Conservation (phyloP, 1,284 basidiomycete genomes). For the Hymenochaete sp. region DNA sequence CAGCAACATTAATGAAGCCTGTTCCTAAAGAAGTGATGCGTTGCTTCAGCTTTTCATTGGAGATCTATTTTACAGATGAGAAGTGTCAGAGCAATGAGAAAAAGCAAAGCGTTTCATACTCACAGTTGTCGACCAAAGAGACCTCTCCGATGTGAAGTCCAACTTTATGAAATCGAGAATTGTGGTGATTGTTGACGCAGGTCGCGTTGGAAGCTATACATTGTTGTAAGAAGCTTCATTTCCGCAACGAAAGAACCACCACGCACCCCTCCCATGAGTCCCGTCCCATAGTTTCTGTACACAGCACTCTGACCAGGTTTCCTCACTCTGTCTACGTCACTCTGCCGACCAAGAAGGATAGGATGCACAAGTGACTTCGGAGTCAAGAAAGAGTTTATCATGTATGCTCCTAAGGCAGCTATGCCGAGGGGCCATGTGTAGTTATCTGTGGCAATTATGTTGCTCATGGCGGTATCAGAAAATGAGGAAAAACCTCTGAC, state of each 20-base stretch:
- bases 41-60: slow-evolving; percentile 55
- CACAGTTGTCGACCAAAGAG: slow-evolving; percentile 71
- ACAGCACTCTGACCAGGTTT: slow-evolving; percentile 68
- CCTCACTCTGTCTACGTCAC: slow-evolving; percentile 70
- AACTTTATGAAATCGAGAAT: slow-evolving; percentile 56
- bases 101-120: slow-evolving; percentile 5
- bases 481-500: background rate
- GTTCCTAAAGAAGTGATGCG: slow-evolving; percentile 59
- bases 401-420: slow-evolving; percentile 62
- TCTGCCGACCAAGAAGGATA: slow-evolving; percentile 72
- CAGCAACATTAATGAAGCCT: slow-evolving; percentile 51
- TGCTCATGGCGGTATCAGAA: slow-evolving; percentile 22
- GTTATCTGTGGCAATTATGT: slow-evolving; percentile 65
- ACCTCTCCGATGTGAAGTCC: slow-evolving; percentile 57
- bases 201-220: slow-evolving; percentile 58
- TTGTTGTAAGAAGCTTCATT: slow-evolving; percentile 4
- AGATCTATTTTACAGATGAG: slow-evolving; percentile 39
- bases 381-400: slow-evolving; percentile 66
- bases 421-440: slow-evolving; percentile 65
- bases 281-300: slow-evolving; percentile 76
- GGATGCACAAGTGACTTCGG: slow-evolving; percentile 76
- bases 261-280: slow-evolving; percentile 65
- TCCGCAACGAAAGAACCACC: background rate
- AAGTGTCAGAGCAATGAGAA: background rate
- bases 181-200: slow-evolving; percentile 60